phyloP scores from a whole-genome alignment of 108 stramenopile species.

The Craspedostauros australis region DNA sequence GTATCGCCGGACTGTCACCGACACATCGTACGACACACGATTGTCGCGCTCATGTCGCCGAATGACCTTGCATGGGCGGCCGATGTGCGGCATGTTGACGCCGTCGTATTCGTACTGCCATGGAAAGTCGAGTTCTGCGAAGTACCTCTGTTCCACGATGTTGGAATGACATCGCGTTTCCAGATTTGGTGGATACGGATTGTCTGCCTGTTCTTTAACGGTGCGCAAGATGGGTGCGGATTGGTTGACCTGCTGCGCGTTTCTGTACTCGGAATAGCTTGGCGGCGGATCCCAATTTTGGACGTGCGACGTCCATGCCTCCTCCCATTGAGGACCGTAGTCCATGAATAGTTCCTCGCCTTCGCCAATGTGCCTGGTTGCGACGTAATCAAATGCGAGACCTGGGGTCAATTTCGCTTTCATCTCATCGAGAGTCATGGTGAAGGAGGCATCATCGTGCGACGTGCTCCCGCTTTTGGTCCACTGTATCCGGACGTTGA shows the following conservation, averaged over 20 bases:
- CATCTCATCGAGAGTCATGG: slow-evolving; percentile 23
- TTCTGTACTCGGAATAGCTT: slow-evolving; percentile 9
- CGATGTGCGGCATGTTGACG: slow-evolving; percentile 7
- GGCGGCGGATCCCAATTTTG: slow-evolving; percentile 19
- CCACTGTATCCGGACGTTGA: slow-evolving; percentile 42
- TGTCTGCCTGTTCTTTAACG: slow-evolving; percentile 9
- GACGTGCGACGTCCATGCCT: slow-evolving; percentile 42
- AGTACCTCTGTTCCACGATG: slow-evolving; percentile 10
- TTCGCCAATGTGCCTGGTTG: slow-evolving; percentile 42
- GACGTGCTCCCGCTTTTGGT: slow-evolving; percentile 12
- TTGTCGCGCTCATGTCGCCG: slow-evolving; percentile 10
- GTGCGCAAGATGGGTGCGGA: slow-evolving; percentile 19
- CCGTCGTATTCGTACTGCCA: slow-evolving; percentile 9
- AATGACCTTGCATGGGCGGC: slow-evolving; percentile 21
- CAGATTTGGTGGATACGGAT: slow-evolving; percentile 24
- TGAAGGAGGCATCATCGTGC: slow-evolving; percentile 42
- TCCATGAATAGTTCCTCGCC: slow-evolving; percentile 63
- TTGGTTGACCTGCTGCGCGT: slow-evolving; percentile 24
- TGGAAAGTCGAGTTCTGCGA: slow-evolving; percentile 5
- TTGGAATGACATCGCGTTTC: slow-evolving; percentile 23
- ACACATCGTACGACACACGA: slow-evolving; percentile 13
- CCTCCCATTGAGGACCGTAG: slow-evolving; percentile 58
- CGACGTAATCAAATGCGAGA: slow-evolving; percentile 44
- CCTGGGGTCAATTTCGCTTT: slow-evolving; percentile 8
- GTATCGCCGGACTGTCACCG: slow-evolving; percentile 6